Conservation (phyloP, 2,329 filamentous ascomycete species). For the Alternaria triticina region DNA sequence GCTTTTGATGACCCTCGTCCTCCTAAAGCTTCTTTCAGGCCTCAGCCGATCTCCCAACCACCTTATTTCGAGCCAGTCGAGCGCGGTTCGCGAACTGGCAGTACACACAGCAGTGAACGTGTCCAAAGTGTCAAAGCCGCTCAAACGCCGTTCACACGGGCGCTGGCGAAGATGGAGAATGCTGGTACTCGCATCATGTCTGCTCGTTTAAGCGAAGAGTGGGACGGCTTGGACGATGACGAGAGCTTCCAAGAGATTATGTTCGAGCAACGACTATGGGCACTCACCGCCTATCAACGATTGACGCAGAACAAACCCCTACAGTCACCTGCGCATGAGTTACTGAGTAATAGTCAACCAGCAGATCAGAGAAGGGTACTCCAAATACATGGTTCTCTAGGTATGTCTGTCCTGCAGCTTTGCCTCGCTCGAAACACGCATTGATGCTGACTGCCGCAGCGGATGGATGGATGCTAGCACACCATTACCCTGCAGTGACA, state of each 20-base stretch:
- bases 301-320: slow-evolving; percentile 36
- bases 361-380: slow-evolving; percentile 31
- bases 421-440: background rate
- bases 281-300: slow-evolving; percentile 33
- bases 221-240: slow-evolving; percentile 36
- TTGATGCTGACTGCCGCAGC: slow-evolving; percentile 17
- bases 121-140: slow-evolving; percentile 24
- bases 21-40: slow-evolving; percentile 8
- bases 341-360: slow-evolving; percentile 27
- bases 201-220: slow-evolving; percentile 33
- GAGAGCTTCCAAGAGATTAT: slow-evolving; percentile 34
- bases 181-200: slow-evolving; percentile 34
- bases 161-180: slow-evolving; percentile 34
- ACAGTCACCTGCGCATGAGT: slow-evolving; percentile 33
- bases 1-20: slow-evolving; percentile 17
- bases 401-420: slow-evolving; percentile 8
- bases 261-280: slow-evolving; percentile 39
- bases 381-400: slow-evolving; percentile 34
- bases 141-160: slow-evolving; percentile 29
- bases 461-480: slow-evolving; percentile 36
- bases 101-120: slow-evolving; percentile 17
- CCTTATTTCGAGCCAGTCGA: slow-evolving; percentile 26
- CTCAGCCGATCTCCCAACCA: background rate
- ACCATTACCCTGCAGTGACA: slow-evolving; percentile 30
- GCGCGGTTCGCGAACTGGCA: slow-evolving; percentile 28